These are phyloP conservation scores for Pseudogymnoascus verrucosus DNA, from an alignment of 2,329 filamentous ascomycete genomes.

Conservation along the genomic window DNA sequence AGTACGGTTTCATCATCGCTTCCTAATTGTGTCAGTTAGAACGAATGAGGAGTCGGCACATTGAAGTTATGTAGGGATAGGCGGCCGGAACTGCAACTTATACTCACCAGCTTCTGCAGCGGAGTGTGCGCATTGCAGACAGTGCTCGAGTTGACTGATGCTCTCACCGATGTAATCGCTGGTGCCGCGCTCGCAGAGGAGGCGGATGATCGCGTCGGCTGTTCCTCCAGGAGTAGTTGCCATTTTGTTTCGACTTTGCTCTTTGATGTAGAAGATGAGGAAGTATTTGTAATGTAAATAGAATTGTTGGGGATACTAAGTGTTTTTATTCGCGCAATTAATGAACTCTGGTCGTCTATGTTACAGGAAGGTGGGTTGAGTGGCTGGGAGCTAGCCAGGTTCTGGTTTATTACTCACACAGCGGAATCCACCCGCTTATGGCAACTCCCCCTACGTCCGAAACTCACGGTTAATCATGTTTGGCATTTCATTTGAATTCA, in stretches of 20 bases:
- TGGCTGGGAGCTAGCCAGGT: background rate
- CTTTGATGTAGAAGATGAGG: background rate
- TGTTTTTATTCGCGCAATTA: background rate
- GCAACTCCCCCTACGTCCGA: background rate
- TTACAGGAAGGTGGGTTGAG: background rate
- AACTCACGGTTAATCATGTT: background rate
- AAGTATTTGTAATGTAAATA: background rate
- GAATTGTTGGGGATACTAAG: background rate
- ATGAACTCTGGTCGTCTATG: background rate
- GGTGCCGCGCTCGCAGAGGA: slow-evolving; percentile 25
- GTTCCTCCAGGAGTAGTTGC: background rate
- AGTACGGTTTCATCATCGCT: slow-evolving; percentile 27
- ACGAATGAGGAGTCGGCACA: background rate
- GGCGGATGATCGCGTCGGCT: slow-evolving; percentile 19
- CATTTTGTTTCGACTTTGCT: background rate
- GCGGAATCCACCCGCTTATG: background rate
- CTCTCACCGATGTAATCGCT: slow-evolving; percentile 26
- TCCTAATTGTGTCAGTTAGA: slow-evolving; percentile 7
- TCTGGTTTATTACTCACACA: background rate
- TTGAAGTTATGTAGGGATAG: background rate
- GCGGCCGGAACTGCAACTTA: slow-evolving; percentile 10
- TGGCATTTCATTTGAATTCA: background rate
- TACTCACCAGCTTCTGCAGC: slow-evolving; percentile 19
- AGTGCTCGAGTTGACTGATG: slow-evolving; percentile 27
- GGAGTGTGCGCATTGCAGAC: slow-evolving; percentile 26